A percentile compares a stretch with the other conserved stretches of the same genome.
phyloP scores from a whole-genome alignment of 495 filamentous ascomycete species.

The Aspergillus carlsbadensis region DNA sequence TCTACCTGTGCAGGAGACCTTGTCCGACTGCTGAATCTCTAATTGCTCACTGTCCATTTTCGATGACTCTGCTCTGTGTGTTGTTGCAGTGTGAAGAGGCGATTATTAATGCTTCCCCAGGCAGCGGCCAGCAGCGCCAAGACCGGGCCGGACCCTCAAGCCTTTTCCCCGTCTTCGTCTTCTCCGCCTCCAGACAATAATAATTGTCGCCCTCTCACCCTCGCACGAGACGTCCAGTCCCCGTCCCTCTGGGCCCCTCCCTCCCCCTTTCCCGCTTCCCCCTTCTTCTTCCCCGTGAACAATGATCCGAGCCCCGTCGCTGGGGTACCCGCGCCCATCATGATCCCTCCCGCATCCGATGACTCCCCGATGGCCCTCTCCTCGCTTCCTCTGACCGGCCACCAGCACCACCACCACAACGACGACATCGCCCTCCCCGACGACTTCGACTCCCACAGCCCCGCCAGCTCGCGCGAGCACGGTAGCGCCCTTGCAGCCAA shows the following conservation, averaged over 20 bases:
- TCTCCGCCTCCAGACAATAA: slow-evolving; percentile 25
- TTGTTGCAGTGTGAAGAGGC: no score
- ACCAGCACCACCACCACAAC: slow-evolving; percentile 22
- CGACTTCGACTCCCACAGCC: slow-evolving; percentile 45
- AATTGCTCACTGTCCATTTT: no score
- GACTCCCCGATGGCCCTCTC: slow-evolving; percentile 34
- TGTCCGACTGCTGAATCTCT: no score
- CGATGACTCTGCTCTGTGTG: no score
- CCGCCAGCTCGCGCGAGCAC: slow-evolving; percentile 44
- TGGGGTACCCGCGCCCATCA: slow-evolving; percentile 47
- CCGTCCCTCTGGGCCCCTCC: slow-evolving; percentile 6
- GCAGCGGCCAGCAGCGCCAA: background rate
- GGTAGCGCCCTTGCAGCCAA: slow-evolving; percentile 28
- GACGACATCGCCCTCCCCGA: slow-evolving; percentile 35
- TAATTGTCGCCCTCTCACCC: slow-evolving; percentile 10
- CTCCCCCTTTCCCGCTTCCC: background rate
- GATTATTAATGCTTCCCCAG: background rate
- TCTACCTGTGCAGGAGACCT: no score
- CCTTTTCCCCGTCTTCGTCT: slow-evolving; percentile 39
- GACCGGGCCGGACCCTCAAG: slow-evolving; percentile 9
- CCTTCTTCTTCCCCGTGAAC: slow-evolving; percentile 22
- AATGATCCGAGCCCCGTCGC: slow-evolving; percentile 39
- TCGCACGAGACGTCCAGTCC: background rate
- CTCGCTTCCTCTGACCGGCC: slow-evolving; percentile 26
- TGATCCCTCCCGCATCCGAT: slow-evolving; percentile 43